A percentile compares a stretch with the other conserved stretches of the same genome.
phyloP scores from a whole-genome alignment of 345 rosid species.

The Sisymbrium altissimum region DNA sequence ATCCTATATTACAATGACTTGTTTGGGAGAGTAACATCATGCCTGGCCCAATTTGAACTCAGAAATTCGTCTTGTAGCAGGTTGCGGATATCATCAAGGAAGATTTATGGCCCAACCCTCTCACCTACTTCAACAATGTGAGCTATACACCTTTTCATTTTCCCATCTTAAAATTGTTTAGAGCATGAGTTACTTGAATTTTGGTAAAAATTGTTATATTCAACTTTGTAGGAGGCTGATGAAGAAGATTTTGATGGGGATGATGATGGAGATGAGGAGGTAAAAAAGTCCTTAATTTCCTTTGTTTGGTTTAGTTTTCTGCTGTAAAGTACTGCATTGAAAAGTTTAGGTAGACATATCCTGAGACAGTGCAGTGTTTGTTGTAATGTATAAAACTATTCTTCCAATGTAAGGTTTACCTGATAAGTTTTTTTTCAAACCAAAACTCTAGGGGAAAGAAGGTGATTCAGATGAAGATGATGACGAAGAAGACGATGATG shows the following conservation, averaged over 20 bases:
- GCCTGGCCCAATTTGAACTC: slow-evolving; percentile 17
- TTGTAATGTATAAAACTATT: neutral
- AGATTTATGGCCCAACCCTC: slow-evolving; percentile 96
- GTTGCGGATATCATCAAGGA: slow-evolving; percentile 90
- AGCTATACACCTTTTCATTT: slow-evolving; percentile 12
- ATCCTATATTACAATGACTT: neutral
- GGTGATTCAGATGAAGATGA: slow-evolving; percentile 57
- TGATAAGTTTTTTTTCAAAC: neutral
- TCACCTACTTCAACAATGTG: slow-evolving; percentile 79
- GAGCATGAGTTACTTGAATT: neutral
- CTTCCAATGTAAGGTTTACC: neutral
- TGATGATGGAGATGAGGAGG: slow-evolving; percentile 59
- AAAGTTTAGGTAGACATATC: neutral
- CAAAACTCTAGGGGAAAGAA: slow-evolving; percentile 45
- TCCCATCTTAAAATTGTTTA: neutral
- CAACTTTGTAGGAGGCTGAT: slow-evolving; percentile 55
- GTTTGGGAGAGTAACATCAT: neutral
- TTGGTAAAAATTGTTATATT: neutral
- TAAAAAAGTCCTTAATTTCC: slow-evolving; percentile 5
- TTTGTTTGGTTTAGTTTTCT: neutral
- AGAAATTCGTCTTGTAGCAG: slow-evolving; percentile 42
- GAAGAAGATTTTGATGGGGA: slow-evolving; percentile 59
- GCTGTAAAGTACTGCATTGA: neutral
- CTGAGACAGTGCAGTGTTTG: neutral
- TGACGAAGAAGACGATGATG: slow-evolving; percentile 38